Conservation (phyloP, 2,329 filamentous ascomycete genomes). For the Diaporthe vexans region DNA sequence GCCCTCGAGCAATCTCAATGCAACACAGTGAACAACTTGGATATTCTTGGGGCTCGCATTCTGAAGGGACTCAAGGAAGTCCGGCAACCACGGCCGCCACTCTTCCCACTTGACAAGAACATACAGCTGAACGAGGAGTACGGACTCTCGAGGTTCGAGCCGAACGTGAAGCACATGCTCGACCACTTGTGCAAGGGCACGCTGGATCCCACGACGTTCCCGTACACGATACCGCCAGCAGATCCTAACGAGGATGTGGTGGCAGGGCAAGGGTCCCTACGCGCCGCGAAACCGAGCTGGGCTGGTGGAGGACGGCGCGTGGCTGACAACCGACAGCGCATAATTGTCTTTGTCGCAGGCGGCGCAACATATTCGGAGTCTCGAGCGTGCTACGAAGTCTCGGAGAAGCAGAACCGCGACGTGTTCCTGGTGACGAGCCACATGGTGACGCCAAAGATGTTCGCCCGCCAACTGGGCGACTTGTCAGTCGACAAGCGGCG, state of each 20-base stretch:
- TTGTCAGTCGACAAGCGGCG: constrained; percentile 81
- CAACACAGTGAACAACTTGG: constrained; percentile 80
- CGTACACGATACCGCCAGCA: constrained; percentile 79
- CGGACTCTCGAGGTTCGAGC: constrained; percentile 88
- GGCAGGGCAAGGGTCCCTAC: constrained; percentile 79
- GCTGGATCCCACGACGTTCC: constrained; percentile 77
- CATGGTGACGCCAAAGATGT: constrained; percentile 89
- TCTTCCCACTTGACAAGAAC: constrained; percentile 79
- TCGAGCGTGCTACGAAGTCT: constrained; percentile 89
- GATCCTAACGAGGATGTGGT: constrained; percentile 73
- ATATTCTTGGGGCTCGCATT: constrained; percentile 83
- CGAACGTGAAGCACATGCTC: constrained; percentile 85
- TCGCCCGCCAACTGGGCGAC: constrained; percentile 85
- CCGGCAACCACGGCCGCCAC: constrained; percentile 72
- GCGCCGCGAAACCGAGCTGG: constrained; percentile 95
- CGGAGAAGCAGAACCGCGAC: constrained; percentile 79
- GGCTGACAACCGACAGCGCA: constrained; percentile 88
- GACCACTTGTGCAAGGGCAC: constrained; percentile 78
- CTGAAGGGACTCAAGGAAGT: constrained; percentile 81
- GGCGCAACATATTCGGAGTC: constrained; percentile 95
- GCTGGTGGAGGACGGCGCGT: constrained; percentile 78
- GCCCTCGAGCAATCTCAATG: constrained; percentile 81
- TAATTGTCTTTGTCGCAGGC: constrained; percentile 95
- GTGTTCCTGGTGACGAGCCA: constrained; percentile 92
- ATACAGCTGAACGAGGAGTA: constrained; percentile 79